phyloP scores from a whole-genome alignment of 352 stramenopile species.

The Aphanomyces invadans region DNA sequence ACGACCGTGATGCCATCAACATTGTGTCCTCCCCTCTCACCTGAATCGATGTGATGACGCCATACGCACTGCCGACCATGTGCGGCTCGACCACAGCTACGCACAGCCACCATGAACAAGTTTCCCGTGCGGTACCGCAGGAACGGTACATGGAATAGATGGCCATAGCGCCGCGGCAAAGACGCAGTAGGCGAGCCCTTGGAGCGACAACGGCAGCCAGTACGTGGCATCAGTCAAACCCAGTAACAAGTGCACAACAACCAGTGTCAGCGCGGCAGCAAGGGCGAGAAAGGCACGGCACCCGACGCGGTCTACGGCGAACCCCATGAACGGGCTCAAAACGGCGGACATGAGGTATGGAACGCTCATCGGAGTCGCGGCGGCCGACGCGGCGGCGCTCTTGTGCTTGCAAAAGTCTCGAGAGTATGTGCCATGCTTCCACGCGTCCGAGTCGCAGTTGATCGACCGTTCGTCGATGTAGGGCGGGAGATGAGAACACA shows the following conservation, averaged over 20 bases:
- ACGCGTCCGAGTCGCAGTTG: slow-evolving; percentile 65
- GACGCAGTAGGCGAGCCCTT: slow-evolving; percentile 89
- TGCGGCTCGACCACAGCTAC: slow-evolving; percentile 81
- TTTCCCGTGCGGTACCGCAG: no score
- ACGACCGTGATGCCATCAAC: slow-evolving; percentile 9
- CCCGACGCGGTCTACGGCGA: slow-evolving; percentile 86
- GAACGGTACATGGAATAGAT: slow-evolving; percentile 76
- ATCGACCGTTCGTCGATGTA: slow-evolving; percentile 59
- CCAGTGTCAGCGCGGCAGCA: slow-evolving; percentile 64
- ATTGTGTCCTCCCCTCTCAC: slow-evolving; percentile 35
- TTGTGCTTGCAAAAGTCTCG: slow-evolving; percentile 56
- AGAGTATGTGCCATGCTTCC: slow-evolving; percentile 55
- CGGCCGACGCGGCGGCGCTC: slow-evolving; percentile 46
- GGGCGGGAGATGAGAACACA: slow-evolving; percentile 46
- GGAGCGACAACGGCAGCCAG: slow-evolving; percentile 79
- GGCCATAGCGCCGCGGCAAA: slow-evolving; percentile 91
- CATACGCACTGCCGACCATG: slow-evolving; percentile 87
- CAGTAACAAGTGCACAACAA: slow-evolving; percentile 80
- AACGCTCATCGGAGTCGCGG: slow-evolving; percentile 86
- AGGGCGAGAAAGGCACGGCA: slow-evolving; percentile 73
- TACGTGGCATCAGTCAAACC: slow-evolving; percentile 62
- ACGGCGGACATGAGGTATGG: slow-evolving; percentile 89
- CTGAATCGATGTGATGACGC: slow-evolving; percentile 89
- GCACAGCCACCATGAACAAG: no score
- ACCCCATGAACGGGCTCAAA: slow-evolving; percentile 85